Base-by-base conservation (phyloP, 2,329 filamentous ascomycete species). In the Microsporum audouinii region DNA sequence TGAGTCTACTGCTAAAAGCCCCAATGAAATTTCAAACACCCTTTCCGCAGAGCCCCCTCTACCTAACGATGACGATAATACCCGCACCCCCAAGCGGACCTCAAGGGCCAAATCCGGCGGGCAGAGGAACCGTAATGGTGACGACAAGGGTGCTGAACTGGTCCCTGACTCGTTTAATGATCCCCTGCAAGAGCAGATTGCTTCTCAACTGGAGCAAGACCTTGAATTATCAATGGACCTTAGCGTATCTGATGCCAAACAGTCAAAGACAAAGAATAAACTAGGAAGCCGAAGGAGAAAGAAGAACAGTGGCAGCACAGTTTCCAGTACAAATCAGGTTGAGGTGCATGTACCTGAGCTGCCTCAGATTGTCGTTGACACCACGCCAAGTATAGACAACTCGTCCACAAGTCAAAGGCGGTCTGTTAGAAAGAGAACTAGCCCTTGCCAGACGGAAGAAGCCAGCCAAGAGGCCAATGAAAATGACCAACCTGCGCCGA, bases 161-260 rank as follows among this genome's bases (percentile, higher is more conserved):
- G 69, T 68, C 55, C 64, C 67, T 4, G 71, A 74, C 60, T 71
- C 69, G 23, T 73, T 71, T 55, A 71, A 71, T 43, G 74, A 77
- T 61, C 73, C 77, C 34, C 69, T 75, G 62, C 76, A 78, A 55
- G 70, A 71, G 10, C 73, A 77, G 61, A 72, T 76, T 61, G 76
- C 75, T 8, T 78, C 76, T 23, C 76, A 78, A 63, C 67, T 78
- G 4, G 75, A 73, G 59, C 73, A 77, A 62, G 76, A 78, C 63
- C 66, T 78, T 47, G 74, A 74, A 49, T 65, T 71, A 29, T 72
- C 73, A 5, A 69, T 71, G n/a, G 71, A 75, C 64, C 60, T 68
- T 33, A 62, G 68, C 29, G 41, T 62, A 4, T 29, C 33, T 43
- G 58, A 63, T 5, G 31, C 33, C n/a, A 53, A 34, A 10, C 53